Evolutionary conservation across 1,284 basidiomycete species (phyloP).

Genomic region (Pseudozyma pruni): DNA sequence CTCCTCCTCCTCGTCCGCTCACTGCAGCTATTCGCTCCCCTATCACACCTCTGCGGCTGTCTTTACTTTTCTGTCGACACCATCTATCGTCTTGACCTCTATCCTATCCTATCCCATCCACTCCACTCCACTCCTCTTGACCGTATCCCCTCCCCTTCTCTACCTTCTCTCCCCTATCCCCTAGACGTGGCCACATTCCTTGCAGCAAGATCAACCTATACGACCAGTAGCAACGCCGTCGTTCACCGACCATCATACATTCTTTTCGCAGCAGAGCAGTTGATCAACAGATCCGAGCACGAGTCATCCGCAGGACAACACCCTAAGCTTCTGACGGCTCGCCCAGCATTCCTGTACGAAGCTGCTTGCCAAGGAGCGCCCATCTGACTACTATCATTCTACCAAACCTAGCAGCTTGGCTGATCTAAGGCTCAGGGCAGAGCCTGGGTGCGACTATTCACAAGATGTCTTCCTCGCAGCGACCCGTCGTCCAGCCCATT

Average conservation of each 20-base stretch:
- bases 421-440: constrained; percentile 15
- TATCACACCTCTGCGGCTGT: background rate
- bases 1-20: constrained; percentile 6
- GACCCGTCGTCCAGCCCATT: constrained; percentile 41
- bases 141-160: constrained; percentile 2
- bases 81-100: constrained; percentile 21
- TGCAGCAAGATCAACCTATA: background rate
- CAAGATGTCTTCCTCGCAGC: constrained; percentile 41
- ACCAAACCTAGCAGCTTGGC: background rate
- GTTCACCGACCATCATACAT: constrained; percentile 4
- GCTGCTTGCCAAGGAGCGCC: background rate
- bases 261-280: constrained; percentile 9
- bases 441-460: constrained; percentile 7
- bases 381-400: background rate
- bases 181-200: background rate
- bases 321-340: background rate
- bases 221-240: constrained; percentile 2
- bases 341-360: background rate
- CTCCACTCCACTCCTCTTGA: constrained; percentile 21
- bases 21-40: background rate
- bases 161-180: background rate
- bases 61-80: background rate
- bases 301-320: too few species aligned
- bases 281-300: too few species aligned
- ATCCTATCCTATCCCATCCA: constrained; percentile 7